phyloP scores from a whole-genome alignment of 176 grass and related monocot species.

The Paspalum vaginatum region DNA sequence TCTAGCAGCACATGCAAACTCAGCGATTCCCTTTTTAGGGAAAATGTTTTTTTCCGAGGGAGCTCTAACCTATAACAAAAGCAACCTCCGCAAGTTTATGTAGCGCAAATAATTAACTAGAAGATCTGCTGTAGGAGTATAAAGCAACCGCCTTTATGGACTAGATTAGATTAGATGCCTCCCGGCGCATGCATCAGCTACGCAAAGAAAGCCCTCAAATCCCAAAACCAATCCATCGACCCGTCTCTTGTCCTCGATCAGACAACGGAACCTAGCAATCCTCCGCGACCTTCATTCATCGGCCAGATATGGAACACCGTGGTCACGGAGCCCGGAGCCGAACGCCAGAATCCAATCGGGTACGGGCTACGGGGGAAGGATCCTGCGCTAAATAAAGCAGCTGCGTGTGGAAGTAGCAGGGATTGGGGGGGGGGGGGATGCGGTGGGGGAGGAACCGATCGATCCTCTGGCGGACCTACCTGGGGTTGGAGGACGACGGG shows the following conservation, averaged over 20 bases:
- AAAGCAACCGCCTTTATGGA: constrained; percentile 14
- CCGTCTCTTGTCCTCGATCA: not conserved
- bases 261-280: not conserved
- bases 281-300: not conserved
- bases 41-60: not conserved
- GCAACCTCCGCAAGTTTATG: not conserved
- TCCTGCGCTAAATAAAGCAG: not conserved
- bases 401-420: not conserved
- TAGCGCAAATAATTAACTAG: not conserved
- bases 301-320: not conserved
- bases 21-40: not conserved
- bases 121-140: not conserved
- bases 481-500: constrained; percentile 52
- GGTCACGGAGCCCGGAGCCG: constrained; percentile 2
- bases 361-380: not conserved
- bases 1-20: not conserved
- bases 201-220: not conserved
- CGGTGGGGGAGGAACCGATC: not conserved
- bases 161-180: not conserved
- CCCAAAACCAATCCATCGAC: not conserved
- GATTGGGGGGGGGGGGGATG: not conserved
- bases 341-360: not conserved
- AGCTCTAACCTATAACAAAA: not conserved
- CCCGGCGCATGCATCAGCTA: not conserved
- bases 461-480: constrained; percentile 8